Conservation (phyloP, 192 early-diverging fungal species). For the Coemansia sp. region DNA sequence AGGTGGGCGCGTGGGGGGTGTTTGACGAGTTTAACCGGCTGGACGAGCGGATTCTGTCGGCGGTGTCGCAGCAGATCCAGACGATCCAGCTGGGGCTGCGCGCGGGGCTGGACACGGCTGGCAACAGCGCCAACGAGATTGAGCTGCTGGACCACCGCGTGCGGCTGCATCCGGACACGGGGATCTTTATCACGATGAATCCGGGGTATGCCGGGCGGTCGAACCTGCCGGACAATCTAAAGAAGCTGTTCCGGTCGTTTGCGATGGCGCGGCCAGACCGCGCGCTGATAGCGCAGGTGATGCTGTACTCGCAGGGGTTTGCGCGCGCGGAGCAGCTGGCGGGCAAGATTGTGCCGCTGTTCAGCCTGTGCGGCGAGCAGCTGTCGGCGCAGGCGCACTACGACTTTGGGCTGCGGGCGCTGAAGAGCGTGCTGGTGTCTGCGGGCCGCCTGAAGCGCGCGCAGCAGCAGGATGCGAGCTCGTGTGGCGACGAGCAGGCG, state of each 20-base stretch:
- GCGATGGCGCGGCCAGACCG: constrained; percentile 99
- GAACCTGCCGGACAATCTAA: constrained; percentile 97
- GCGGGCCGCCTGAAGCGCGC: constrained; percentile 99
- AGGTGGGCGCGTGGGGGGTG: constrained; percentile 99
- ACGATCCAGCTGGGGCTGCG: constrained; percentile 95
- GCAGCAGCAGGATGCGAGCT: constrained; percentile 54
- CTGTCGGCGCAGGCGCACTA: constrained; percentile 96
- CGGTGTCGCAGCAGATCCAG: constrained; percentile 99
- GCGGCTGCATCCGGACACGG: constrained; percentile 82
- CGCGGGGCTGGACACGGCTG: constrained; percentile 9
- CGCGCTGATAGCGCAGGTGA: constrained; percentile 98
- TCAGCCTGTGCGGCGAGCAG: constrained; percentile 92
- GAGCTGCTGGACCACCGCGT: constrained; percentile 90
- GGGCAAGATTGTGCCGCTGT: constrained; percentile 94
- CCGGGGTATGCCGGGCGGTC: constrained; percentile 98
- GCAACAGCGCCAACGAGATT: constrained; percentile 61
- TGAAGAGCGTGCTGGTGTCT: constrained; percentile 98
- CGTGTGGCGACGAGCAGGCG: constrained; percentile 71
- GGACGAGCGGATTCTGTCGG: constrained; percentile 96
- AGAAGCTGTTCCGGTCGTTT: constrained; percentile 97
- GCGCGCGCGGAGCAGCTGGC: constrained; percentile 89
- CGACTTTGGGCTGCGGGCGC: constrained; percentile 96
- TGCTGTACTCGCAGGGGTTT: constrained; percentile 99
- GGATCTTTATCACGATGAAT: constrained; percentile 99
- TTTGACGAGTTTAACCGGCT: constrained; percentile 99